These are phyloP conservation scores for Royoungia palumana DNA, from an alignment of 768 basidiomycete genomes.

Conservation along the genomic window DNA sequence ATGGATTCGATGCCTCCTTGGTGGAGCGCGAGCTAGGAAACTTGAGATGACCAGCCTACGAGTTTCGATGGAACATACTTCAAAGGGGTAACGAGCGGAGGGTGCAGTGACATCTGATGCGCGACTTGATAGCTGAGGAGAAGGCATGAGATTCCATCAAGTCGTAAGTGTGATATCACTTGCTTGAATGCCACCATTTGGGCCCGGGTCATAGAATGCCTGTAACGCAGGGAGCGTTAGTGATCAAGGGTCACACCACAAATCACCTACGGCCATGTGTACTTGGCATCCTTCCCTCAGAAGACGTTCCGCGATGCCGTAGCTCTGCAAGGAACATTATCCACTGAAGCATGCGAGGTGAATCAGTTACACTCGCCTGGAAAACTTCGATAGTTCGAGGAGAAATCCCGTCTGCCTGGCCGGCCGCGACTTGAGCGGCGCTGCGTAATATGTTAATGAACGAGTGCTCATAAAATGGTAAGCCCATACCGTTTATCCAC, in stretches of 20 bases:
- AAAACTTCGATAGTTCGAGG: slow-evolving; percentile 41
- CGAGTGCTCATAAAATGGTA: background rate
- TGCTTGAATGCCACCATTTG: slow-evolving; percentile 60
- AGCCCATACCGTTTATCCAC: slow-evolving; percentile 38
- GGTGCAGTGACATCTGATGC: slow-evolving; percentile 57
- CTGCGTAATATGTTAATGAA: slow-evolving; percentile 8
- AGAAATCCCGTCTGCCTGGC: slow-evolving; percentile 30
- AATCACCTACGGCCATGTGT: slow-evolving; percentile 55
- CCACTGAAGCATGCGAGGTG: background rate
- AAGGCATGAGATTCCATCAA: background rate
- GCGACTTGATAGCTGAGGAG: slow-evolving; percentile 54
- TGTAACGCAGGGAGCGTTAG: slow-evolving; percentile 22
- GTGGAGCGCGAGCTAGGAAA: slow-evolving; percentile 28
- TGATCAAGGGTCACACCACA: background rate
- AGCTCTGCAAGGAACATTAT: slow-evolving; percentile 47
- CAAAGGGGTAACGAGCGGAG: slow-evolving; percentile 66
- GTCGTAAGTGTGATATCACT: background rate
- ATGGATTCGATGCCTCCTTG: slow-evolving; percentile 35
- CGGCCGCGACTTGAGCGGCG: slow-evolving; percentile 12
- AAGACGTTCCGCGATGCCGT: slow-evolving; percentile 64
- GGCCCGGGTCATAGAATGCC: slow-evolving; percentile 74
- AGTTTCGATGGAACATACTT: slow-evolving; percentile 37
- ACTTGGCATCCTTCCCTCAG: slow-evolving; percentile 61
- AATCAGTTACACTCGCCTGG: slow-evolving; percentile 30
- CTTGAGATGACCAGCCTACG: background rate